Conservation (phyloP, 768 basidiomycete genomes). For the Sistotremastrum niveocremeum region DNA sequence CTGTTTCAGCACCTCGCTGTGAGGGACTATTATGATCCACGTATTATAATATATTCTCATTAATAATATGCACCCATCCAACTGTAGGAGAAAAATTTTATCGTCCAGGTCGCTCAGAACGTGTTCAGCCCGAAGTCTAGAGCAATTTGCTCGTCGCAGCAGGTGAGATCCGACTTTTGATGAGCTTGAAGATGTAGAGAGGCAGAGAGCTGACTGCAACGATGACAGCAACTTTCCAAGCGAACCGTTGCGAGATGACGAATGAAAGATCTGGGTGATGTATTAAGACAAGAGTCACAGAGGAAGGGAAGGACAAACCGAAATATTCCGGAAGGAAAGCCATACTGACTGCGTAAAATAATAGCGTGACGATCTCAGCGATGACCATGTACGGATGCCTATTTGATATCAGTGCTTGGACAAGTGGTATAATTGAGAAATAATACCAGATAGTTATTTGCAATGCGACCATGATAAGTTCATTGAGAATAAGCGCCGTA, state of each 20-base stretch:
- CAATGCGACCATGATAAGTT: conserved; percentile 96
- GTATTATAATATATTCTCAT: no score
- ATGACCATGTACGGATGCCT: conserved; percentile 96
- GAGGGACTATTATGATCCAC: no score
- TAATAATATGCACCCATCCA: no score
- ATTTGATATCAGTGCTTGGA: background rate
- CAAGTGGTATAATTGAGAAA: background rate
- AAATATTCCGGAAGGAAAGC: conserved; percentile 94
- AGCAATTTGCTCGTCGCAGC: conserved; percentile 87
- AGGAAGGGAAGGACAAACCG: conserved; percentile 38
- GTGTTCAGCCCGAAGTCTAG: conserved; percentile 17
- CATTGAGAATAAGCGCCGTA: conserved; percentile 89
- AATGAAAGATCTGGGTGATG: conserved; percentile 84
- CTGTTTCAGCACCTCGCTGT: no score
- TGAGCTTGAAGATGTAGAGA: conserved; percentile 78
- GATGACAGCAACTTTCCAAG: conserved; percentile 91
- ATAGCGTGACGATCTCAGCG: conserved; percentile 77
- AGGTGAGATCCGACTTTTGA: conserved; percentile 77
- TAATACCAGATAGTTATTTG: conserved; percentile 91
- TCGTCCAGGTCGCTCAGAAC: no score
- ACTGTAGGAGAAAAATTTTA: no score
- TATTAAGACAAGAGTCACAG: conserved; percentile 4
- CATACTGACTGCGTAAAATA: conserved; percentile 84
- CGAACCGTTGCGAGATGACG: conserved; percentile 76
- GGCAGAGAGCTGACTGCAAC: conserved; percentile 91